Conservation (phyloP, 441 rosid species). For the Populus trichocarpa region DNA sequence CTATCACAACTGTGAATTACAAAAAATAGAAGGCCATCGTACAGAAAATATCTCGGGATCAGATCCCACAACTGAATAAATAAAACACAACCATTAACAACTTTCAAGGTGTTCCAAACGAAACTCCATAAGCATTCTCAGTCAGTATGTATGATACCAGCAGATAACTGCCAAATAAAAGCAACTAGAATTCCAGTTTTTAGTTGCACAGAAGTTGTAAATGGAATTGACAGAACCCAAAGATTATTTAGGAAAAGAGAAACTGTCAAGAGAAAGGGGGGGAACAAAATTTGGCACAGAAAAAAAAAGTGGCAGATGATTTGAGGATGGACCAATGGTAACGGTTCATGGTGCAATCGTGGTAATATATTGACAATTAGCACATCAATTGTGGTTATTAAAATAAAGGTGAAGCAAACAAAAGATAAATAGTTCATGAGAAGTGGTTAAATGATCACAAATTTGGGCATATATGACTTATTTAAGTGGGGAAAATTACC, state of each 20-base stretch:
- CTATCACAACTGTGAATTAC: neutral
- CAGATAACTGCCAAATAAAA: neutral
- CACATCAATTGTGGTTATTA: neutral
- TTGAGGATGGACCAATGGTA: neutral
- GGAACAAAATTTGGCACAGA: neutral
- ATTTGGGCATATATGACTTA: neutral
- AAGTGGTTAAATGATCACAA: neutral
- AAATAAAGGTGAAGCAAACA: neutral
- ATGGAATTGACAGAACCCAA: neutral
- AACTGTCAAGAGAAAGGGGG: neutral
- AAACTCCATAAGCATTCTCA: neutral
- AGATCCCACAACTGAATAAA: neutral
- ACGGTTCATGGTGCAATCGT: neutral
- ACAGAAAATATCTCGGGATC: neutral
- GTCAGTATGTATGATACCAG: neutral
- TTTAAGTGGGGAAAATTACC: slow-evolving; percentile 33
- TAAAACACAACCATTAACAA: neutral
- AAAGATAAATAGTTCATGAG: neutral
- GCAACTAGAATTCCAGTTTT: neutral
- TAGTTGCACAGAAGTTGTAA: neutral
- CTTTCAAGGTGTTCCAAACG: neutral
- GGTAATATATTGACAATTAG: neutral
- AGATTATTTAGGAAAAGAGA: neutral
- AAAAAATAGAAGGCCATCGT: neutral
- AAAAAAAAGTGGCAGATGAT: neutral